Evolutionary conservation across 169 alveolate species (phyloP), one percentile per base, ranked within the genome.

Genomic region (Plasmodium gallinaceum): DNA sequence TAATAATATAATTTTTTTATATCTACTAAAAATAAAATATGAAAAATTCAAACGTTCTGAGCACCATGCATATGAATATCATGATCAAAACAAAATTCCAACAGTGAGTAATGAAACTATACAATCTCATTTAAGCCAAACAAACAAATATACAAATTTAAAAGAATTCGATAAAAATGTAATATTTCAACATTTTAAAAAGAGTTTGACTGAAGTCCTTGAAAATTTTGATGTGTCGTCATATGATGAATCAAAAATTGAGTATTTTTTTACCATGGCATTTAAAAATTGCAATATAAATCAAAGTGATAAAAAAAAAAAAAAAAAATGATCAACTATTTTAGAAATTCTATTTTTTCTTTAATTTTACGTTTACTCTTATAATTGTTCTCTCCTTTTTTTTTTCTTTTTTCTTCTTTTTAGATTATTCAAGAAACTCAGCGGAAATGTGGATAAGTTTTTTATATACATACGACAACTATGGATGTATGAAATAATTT

Each of bases 261-360:
- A 76, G 42, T 48, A 62, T 12, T 76, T 51, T 24, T 76, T 76
- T 3, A 46, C 58, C 9, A 64, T 43, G 74, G 62, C 89, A 4
- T 76, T 76, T 37, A 76, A 76, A 48, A 64, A 76, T 10, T 76
- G 78, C 89, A 76, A 76, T 76, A 66, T 76, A 8, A 76, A 76
- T 26, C 89, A 76, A 24, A 54, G 89, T 72, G 26, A 22, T 48
- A 48, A 5, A 70, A 12, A 48, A 8, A 16, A 66, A 16, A 46
- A 6, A 70, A 14, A 26, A 20, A n/a, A 14, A 48, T 14, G 9
- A 37, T 64, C n/a, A 32, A 32, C 39, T 18, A 5, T 18, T 51
- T 14, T 7, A 5, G 8, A 14, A 14, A 6, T 6, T 14, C 14
- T 18, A 0, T 18, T 5, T 51, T 51, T 14, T 51, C 20, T 14